phyloP scores from a whole-genome alignment of 345 rosid genomes.

The Arabidopsis suecica region DNA sequence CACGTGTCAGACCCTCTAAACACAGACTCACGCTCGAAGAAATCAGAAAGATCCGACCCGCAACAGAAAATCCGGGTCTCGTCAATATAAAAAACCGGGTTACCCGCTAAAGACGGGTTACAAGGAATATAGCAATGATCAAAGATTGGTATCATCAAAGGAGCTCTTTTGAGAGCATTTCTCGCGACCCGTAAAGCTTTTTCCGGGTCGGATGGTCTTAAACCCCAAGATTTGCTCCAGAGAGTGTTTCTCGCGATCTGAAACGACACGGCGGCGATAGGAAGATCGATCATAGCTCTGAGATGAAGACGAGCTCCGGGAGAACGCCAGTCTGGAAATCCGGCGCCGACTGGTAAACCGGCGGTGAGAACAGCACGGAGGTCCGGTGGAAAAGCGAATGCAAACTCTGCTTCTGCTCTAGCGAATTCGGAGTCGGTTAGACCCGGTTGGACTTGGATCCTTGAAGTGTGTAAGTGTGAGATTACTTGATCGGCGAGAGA shows the following conservation, averaged over 20 bases:
- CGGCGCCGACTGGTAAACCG: constrained; percentile 85
- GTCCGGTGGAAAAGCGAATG: constrained; percentile 93
- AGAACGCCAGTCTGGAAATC: constrained; percentile 97
- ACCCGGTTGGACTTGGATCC: constrained; percentile 82
- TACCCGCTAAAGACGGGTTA: constrained; percentile 85
- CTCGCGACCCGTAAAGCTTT: constrained; percentile 82
- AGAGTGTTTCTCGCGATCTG: constrained; percentile 87
- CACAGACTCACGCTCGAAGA: constrained; percentile 80
- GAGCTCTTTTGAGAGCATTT: constrained; percentile 85
- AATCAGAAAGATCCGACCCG: constrained; percentile 91
- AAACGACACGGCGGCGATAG: constrained; percentile 85
- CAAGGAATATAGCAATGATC: constrained; percentile 95
- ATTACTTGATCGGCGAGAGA: constrained; percentile 79
- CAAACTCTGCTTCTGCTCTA: constrained; percentile 86
- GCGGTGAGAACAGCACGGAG: constrained; percentile 86
- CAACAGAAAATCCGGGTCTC: constrained; percentile 90
- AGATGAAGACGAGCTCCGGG: constrained; percentile 79
- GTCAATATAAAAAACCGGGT: constrained; percentile 93
- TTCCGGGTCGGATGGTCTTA: constrained; percentile 84
- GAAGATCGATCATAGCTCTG: constrained; percentile 81
- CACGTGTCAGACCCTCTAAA: constrained; percentile 59
- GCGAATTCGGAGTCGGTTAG: constrained; percentile 85
- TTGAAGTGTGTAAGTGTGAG: constrained; percentile 68
- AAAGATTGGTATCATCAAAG: constrained; percentile 86
- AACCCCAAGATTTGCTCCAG: constrained; percentile 95